A percentile compares a stretch with the other conserved stretches of the same genome.
Evolutionary conservation across 441 rosid species (phyloP).

Genomic region (Populus hybrid): DNA sequence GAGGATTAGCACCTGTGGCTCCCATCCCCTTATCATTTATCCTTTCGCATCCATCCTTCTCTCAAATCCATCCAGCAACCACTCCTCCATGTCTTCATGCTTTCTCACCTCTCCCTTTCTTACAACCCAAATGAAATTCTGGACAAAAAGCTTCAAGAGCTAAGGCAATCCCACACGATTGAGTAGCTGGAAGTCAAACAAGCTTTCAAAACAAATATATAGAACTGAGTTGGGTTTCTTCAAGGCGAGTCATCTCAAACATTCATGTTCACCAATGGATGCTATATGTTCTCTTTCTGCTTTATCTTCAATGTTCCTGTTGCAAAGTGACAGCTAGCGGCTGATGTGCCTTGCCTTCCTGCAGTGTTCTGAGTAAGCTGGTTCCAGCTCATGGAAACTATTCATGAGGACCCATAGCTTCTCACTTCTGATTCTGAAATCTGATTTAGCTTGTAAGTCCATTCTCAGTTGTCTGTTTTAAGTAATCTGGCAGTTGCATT

Average conservation of each 20-base stretch:
- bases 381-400: constrained; percentile 35
- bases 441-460: background rate
- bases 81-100: background rate
- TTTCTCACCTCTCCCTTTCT: background rate
- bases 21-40: constrained; percentile 6
- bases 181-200: background rate
- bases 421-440: background rate
- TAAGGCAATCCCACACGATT: background rate
- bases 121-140: constrained; percentile 12
- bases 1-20: constrained; percentile 13
- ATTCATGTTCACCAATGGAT: constrained; percentile 22
- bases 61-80: constrained; percentile 14
- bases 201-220: constrained; percentile 5
- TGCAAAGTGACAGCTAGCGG: constrained; percentile 30
- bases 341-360: constrained; percentile 33
- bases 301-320: background rate
- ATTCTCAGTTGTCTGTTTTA: background rate
- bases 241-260: constrained; percentile 5
- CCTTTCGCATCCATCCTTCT: constrained; percentile 7
- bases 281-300: constrained; percentile 18
- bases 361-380: constrained; percentile 23
- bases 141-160: constrained; percentile 6
- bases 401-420: constrained; percentile 28
- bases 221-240: constrained; percentile 12
- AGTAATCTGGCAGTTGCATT: background rate